Evolutionary conservation across 208 protist genomes (phyloP), one percentile per base, ranked within the genome.

Genomic region (Trypanosoma theileri): DNA sequence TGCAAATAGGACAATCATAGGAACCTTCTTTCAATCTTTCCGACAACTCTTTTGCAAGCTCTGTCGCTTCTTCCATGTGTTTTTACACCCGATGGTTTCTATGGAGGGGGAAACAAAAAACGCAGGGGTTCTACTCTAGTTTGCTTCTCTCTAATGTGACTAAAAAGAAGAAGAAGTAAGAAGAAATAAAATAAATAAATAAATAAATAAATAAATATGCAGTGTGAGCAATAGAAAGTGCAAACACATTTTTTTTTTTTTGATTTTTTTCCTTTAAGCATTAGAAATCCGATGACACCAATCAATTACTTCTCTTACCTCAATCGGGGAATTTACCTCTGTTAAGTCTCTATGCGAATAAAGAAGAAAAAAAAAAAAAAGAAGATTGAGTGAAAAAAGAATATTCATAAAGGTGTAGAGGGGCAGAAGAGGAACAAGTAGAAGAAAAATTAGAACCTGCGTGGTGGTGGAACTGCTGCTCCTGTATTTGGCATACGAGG

Each of bases 1-100:
- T 82, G 72, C 90, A 95, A 24, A 95, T 75, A 14, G 70, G 59
- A 69, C 90, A 95, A 46, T 93, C 85, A 63, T 93, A 82, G 17
- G 59, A 70, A 28, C 81, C 84, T 26, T 59, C 66, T 9, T 66
- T 48, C 50, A 93, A 80, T n/a, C 89, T 75, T 4, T 84, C 69
- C 9, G 78, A 79, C 41, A 91, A 53, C 26, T 79, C 64, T 50
- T 77, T 48, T 16, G 70, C 50, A 3, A 75, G 61, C 40, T 75
- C 69, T 13, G 70, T 75, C 4, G 22, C 12, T 13, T 53, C 31
- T 42, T 63, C 62, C 57, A 66, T 62, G 41, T 35, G 28, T 35
- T 35, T 35, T 35, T 35, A 35, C 4, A 35, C 6, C 28, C 28
- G 6, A 6, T 6, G 1, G 28, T 6, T 35, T 1, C 28, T 35